These are phyloP conservation scores for Globisporangium lucens DNA, from an alignment of 352 stramenopile genomes.

Conservation along the genomic window DNA sequence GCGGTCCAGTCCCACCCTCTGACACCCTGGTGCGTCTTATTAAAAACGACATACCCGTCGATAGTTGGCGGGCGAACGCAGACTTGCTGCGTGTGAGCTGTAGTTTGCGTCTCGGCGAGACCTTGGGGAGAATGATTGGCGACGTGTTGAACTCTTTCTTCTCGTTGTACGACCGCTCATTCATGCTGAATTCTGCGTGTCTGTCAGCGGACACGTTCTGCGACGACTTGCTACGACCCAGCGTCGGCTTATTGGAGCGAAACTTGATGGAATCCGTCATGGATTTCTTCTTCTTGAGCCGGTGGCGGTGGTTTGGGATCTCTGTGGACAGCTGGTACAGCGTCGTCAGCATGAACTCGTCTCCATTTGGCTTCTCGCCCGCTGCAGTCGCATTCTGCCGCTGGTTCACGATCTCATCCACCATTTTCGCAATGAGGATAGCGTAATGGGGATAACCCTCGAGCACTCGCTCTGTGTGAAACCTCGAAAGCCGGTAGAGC, in stretches of 20 bases:
- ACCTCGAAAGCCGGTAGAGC: slow-evolving; percentile 60
- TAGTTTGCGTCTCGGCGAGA: not conserved
- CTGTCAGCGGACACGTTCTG: slow-evolving; percentile 29
- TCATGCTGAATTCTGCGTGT: slow-evolving; percentile 23
- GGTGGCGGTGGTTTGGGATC: slow-evolving; percentile 2
- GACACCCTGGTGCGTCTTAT: not conserved
- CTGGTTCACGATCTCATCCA: slow-evolving; percentile 50
- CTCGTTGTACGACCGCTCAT: slow-evolving; percentile 21
- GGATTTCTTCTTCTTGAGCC: slow-evolving; percentile 10
- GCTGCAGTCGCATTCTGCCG: slow-evolving; percentile 16
- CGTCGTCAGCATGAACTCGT: slow-evolving; percentile 58
- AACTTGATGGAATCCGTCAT: not conserved
- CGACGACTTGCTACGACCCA: slow-evolving; percentile 51
- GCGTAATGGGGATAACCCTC: slow-evolving; percentile 63
- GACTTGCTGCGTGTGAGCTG: slow-evolving; percentile 28
- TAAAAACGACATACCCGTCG: slow-evolving; percentile 3
- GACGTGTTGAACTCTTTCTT: slow-evolving; percentile 13
- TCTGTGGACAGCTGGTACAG: slow-evolving; percentile 41
- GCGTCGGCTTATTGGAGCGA: not conserved
- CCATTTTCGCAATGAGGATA: slow-evolving; percentile 29
- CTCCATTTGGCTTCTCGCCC: slow-evolving; percentile 6
- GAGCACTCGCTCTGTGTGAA: slow-evolving; percentile 56
- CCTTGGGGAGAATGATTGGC: slow-evolving; percentile 8
- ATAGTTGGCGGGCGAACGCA: slow-evolving; percentile 16
- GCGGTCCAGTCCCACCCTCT: not conserved